phyloP scores from a whole-genome alignment of 768 basidiomycete genomes.

The Porphyrellus cyaneotinctus region DNA sequence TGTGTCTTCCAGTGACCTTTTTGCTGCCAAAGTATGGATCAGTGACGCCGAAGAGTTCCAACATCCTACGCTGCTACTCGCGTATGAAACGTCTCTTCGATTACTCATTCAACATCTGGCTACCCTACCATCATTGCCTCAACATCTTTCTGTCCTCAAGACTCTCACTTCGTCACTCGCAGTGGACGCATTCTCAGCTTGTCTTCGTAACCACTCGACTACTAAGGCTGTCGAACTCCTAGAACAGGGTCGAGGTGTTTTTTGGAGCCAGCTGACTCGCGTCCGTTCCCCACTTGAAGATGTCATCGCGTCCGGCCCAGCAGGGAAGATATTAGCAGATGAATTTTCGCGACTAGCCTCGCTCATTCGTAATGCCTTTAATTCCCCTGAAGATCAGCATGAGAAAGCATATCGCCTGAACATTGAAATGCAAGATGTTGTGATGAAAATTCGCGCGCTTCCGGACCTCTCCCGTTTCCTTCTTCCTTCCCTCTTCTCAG shows the following conservation, averaged over 20 bases:
- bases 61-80: background rate
- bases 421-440: background rate
- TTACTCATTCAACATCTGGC: background rate
- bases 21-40: background rate
- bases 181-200: background rate
- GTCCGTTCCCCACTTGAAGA: background rate
- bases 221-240: too few species aligned
- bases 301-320: background rate
- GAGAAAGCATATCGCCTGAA: background rate
- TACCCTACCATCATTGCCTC: background rate
- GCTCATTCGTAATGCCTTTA: background rate
- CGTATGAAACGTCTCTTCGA: background rate
- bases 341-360: background rate
- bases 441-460: background rate
- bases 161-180: background rate
- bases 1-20: background rate
- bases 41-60: slow-evolving; percentile 3
- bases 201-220: too few species aligned
- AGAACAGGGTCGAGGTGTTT: too few species aligned
- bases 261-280: background rate
- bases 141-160: background rate
- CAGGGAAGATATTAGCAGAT: background rate
- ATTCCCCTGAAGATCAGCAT: background rate
- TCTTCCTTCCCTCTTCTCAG: too few species aligned
- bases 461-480: background rate